Conservation (phyloP, 257 asterid genomes). For the Petunia secreta region DNA sequence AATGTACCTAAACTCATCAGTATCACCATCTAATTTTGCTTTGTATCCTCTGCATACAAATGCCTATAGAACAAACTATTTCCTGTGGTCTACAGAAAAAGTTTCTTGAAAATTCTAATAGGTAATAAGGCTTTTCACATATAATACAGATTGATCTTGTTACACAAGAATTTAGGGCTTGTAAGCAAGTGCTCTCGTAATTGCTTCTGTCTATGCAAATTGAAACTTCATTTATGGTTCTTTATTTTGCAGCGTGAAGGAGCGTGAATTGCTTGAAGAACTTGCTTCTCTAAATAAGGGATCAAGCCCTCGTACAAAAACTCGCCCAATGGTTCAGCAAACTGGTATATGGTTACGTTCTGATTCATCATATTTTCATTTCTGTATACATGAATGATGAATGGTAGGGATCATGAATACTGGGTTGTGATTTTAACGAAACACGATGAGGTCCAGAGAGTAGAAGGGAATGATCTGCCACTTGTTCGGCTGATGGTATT, state of each 20-base stretch:
- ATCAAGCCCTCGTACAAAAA: slow-evolving; percentile 59
- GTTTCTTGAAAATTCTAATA: background rate
- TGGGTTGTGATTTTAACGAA: slow-evolving; percentile 14
- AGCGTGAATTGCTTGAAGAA: slow-evolving; percentile 89
- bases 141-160: background rate
- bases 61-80: background rate
- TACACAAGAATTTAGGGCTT: slow-evolving; percentile 6
- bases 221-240: slow-evolving; percentile 3
- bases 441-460: slow-evolving; percentile 14
- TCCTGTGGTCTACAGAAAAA: background rate
- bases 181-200: slow-evolving; percentile 7
- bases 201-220: slow-evolving; percentile 8
- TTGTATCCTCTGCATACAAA: slow-evolving; percentile 14
- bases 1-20: background rate
- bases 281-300: slow-evolving; percentile 67
- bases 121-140: background rate
- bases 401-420: background rate
- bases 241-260: slow-evolving; percentile 56
- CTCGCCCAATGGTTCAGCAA: slow-evolving; percentile 66
- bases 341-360: slow-evolving; percentile 54
- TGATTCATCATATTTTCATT: slow-evolving; percentile 10
- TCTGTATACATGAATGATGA: slow-evolving; percentile 3
- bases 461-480: background rate
- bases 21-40: slow-evolving; percentile 10
- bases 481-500: slow-evolving; percentile 7